These are phyloP conservation scores for Aspergillus udagawae DNA, from an alignment of 2,329 filamentous ascomycete genomes.

Conservation along the genomic window DNA sequence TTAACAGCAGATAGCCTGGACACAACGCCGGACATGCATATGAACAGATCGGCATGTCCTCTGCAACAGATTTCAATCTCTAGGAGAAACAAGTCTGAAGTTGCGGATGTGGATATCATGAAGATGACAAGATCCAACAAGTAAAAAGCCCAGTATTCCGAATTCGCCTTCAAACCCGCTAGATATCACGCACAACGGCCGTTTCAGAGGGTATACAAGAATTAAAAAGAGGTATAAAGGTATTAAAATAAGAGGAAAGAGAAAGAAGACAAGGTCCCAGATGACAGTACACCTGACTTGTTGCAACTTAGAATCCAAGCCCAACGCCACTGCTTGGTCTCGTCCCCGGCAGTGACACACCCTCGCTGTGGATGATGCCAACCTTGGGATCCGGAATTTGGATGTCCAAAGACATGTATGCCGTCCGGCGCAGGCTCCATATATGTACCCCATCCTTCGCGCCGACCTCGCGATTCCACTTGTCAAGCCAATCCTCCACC, in stretches of 20 bases:
- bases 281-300: background rate
- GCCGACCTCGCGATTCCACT: constrained; percentile 73
- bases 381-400: constrained; percentile 50
- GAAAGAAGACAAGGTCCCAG: constrained; percentile 4
- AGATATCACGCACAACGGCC: constrained; percentile 24
- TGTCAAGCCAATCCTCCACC: constrained; percentile 77
- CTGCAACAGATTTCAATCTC: background rate
- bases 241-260: constrained; percentile 10
- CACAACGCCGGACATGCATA: background rate
- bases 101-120: constrained; percentile 19
- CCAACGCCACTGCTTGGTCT: constrained; percentile 32
- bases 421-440: constrained; percentile 73
- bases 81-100: constrained; percentile 11
- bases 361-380: constrained; percentile 39
- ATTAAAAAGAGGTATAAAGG: constrained; percentile 19
- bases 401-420: constrained; percentile 68
- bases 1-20: background rate
- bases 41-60: background rate
- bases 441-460: constrained; percentile 64
- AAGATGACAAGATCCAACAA: constrained; percentile 6
- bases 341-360: constrained; percentile 30
- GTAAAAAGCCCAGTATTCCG: constrained; percentile 2
- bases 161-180: constrained; percentile 10
- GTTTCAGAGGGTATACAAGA: constrained; percentile 6
- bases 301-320: constrained; percentile 1